Percentiles rank a stretch among this genome's conserved stretches.
Conservation (phyloP, 1,284 basidiomycete genomes). For the Stygiomarasmius scandens region DNA sequence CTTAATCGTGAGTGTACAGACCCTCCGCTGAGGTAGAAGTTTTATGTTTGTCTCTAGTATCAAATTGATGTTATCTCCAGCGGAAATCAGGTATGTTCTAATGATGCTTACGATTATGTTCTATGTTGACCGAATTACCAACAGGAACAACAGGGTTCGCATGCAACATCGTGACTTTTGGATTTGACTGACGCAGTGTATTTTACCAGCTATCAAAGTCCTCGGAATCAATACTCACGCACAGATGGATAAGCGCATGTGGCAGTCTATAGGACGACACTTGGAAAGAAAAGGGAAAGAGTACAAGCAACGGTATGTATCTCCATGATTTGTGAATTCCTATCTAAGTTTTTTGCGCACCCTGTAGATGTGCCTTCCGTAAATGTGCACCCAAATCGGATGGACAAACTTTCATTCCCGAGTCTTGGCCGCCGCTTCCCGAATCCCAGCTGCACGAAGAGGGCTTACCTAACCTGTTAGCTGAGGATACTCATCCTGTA, state of each 20-base stretch:
- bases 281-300: slow-evolving; percentile 55
- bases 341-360: neutral
- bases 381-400: slow-evolving; percentile 8
- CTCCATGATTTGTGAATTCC: neutral
- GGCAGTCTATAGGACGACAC: slow-evolving; percentile 58
- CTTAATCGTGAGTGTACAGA: slow-evolving; percentile 51
- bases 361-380: slow-evolving; percentile 12
- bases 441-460: slow-evolving; percentile 1
- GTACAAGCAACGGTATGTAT: slow-evolving; percentile 49
- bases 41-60: slow-evolving; percentile 45
- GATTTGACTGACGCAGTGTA: neutral
- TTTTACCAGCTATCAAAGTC: slow-evolving; percentile 52
- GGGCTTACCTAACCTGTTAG: neutral
- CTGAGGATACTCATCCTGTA: slow-evolving; percentile 7
- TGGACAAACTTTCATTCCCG: slow-evolving; percentile 14
- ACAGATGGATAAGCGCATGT: slow-evolving; percentile 55
- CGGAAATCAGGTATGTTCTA: slow-evolving; percentile 42
- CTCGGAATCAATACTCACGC: slow-evolving; percentile 68
- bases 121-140: slow-evolving; percentile 19
- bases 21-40: neutral
- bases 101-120: neutral
- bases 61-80: slow-evolving; percentile 62
- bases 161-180: neutral
- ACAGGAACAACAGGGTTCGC: slow-evolving; percentile 58
- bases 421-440: slow-evolving; percentile 12